Percentiles rank a stretch among this genome's conserved stretches.
Conservation (phyloP, 805 yeast species). For the Candida ipomoeae region DNA sequence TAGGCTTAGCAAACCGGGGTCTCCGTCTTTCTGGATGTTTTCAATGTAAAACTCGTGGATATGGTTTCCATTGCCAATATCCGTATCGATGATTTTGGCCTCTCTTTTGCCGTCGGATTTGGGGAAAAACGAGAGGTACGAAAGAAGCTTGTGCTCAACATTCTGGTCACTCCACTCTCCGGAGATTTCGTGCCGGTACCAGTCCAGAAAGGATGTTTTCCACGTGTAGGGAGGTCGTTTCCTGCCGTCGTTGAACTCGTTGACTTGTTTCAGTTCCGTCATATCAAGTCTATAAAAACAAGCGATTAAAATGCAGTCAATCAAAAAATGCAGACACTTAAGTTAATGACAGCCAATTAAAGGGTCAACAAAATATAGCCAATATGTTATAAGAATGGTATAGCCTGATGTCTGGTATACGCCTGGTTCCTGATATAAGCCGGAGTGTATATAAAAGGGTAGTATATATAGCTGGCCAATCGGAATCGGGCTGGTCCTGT, state of each 20-base stretch:
- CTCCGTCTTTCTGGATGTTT: constrained; percentile 40
- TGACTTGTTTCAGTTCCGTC: constrained; percentile 2
- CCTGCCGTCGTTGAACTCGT: constrained; percentile 16
- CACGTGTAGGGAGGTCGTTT: constrained; percentile 14
- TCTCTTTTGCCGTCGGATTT: constrained; percentile 44
- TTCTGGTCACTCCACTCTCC: constrained; percentile 20
- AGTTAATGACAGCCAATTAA: too few relatives aligned
- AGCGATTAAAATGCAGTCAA: too few relatives aligned
- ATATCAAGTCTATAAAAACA: too few relatives aligned
- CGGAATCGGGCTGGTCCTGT: too few relatives aligned
- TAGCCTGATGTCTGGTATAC: too few relatives aligned
- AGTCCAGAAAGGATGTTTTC: constrained; percentile 15
- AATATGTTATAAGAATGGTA: too few relatives aligned
- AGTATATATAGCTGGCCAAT: too few relatives aligned
- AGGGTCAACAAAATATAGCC: too few relatives aligned
- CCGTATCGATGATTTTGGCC: constrained; percentile 50
- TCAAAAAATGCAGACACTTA: too few relatives aligned
- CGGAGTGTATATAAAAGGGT: too few relatives aligned
- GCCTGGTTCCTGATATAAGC: too few relatives aligned
- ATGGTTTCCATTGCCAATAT: constrained; percentile 49
- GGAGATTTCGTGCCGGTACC: constrained; percentile 15
- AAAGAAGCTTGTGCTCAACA: constrained; percentile 44
- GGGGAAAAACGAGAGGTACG: constrained; percentile 57
- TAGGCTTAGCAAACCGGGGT: not conserved
- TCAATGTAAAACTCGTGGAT: constrained; percentile 75